Evolutionary conservation across 2,329 filamentous ascomycete genomes (phyloP).

Genomic region (Pseudogymnoascus sp.): DNA sequence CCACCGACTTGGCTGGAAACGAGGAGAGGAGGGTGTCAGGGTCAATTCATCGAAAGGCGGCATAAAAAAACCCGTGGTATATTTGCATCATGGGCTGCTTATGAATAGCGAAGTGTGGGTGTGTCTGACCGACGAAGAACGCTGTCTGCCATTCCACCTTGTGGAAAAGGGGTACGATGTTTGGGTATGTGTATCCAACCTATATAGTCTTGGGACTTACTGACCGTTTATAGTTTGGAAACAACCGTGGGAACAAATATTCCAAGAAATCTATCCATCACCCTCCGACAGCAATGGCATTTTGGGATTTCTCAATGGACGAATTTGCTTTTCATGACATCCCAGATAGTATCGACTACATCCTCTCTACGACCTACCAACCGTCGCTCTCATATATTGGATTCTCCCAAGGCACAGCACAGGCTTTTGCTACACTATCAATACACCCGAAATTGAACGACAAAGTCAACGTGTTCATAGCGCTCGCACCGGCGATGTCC

Average conservation of each 20-base stretch:
- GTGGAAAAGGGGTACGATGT: conserved; percentile 93
- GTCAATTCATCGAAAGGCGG: conserved; percentile 65
- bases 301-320: conserved; percentile 98
- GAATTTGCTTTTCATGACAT: conserved; percentile 98
- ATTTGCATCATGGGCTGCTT: conserved; percentile 89
- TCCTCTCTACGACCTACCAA: conserved; percentile 76
- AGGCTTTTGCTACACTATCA: conserved; percentile 88
- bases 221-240: conserved; percentile 62
- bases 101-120: conserved; percentile 99
- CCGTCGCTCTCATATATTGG: conserved; percentile 89
- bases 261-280: conserved; percentile 83
- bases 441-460: conserved; percentile 89
- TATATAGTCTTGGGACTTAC: conserved; percentile 10
- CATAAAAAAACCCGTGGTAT: conserved; percentile 76
- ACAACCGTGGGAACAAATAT: conserved; percentile 98
- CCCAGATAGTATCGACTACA: conserved; percentile 87
- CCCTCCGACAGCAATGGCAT: conserved; percentile 67
- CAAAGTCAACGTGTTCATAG: conserved; percentile 93
- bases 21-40: conserved; percentile 69
- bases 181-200: conserved; percentile 55
- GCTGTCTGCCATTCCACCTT: conserved; percentile 80
- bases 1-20: conserved; percentile 77
- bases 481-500: conserved; percentile 91
- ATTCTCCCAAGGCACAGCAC: conserved; percentile 94
- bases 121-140: conserved; percentile 76